Evolutionary conservation across 345 rosid genomes (phyloP), one percentile per base, ranked within the genome.

Genomic region (Diplotaxis tenuifolia): DNA sequence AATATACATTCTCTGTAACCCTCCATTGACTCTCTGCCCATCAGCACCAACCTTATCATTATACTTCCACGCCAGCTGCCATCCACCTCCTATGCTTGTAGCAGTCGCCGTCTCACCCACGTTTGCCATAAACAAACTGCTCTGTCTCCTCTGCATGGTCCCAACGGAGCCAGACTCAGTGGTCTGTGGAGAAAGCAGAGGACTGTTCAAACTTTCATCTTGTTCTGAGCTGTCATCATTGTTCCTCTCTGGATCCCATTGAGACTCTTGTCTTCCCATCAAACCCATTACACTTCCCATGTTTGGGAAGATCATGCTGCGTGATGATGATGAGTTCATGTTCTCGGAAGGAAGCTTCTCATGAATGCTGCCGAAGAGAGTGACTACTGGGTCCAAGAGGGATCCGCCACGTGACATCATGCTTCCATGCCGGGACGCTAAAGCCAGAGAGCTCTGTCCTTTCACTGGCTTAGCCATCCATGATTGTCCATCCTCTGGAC

Each of bases 1-100:
- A 78, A 91, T 76, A 75, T 86, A 89, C 75, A 91, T 80, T 79
- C 90, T 85, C 77, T 87, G 86, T 62, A 89, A 82, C 3, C 85
- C 93, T 53, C 89, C 96, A 84, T 83, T 76, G 75, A 76, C 75
- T 49, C 16, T 76, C 31, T 65, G 66, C 58, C 80, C 88, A 80
- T 86, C 89, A 79, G 83, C 85, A 4, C 89, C 92, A 68, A 84
- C 88, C 72, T 74, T 85, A 60, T 82, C 89, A 3, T 87, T 56
- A 86, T 89, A 88, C 78, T 89, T 87, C 91, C 92, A 92, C 0
- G 96, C 98, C 80, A 92, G 66, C 70, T 89, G 92, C 96, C 94
- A 92, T 8, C 98, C 96, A n/a, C 91, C 93, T 19, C 97, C 93
- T 65, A 92, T 87, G 54, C 90, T 93, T 36, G 88, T 83, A 40